Conservation (phyloP, 176 grass and related monocot genomes). For the Stipa capillata region DNA sequence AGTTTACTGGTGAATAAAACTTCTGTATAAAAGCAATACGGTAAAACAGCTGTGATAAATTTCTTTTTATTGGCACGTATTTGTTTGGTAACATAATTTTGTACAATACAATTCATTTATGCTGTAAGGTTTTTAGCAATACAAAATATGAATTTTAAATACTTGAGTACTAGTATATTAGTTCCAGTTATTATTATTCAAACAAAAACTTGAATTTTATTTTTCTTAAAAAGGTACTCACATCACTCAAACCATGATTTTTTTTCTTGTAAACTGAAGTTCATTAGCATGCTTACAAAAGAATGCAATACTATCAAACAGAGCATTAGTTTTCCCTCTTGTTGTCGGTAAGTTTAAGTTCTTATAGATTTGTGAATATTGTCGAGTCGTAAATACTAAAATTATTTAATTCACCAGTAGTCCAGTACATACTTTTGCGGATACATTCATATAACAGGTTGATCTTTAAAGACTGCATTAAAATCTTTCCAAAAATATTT, state of each 20-base stretch:
- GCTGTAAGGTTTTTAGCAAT: neutral
- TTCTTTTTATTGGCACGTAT: neutral
- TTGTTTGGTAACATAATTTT: neutral
- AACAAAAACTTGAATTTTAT: neutral
- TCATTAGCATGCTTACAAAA: constrained; percentile 12
- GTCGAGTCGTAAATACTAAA: neutral
- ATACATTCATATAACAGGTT: neutral
- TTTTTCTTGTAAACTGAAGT: neutral
- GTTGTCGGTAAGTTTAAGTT: neutral
- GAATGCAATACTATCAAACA: neutral
- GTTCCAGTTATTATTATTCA: neutral
- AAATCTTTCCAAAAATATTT: neutral
- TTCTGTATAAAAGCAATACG: neutral
- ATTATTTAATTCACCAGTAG: neutral
- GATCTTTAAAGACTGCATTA: neutral
- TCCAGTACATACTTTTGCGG: neutral
- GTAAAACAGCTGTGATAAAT: neutral
- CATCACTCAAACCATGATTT: neutral
- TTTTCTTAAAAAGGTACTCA: neutral
- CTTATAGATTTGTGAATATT: neutral
- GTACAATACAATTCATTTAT: neutral
- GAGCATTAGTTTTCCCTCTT: neutral
- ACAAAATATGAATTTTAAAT: neutral
- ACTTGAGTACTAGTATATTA: neutral
- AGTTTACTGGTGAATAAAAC: neutral